Conservation (phyloP, 139 green algal genomes). For the Coelastrella sp. region DNA sequence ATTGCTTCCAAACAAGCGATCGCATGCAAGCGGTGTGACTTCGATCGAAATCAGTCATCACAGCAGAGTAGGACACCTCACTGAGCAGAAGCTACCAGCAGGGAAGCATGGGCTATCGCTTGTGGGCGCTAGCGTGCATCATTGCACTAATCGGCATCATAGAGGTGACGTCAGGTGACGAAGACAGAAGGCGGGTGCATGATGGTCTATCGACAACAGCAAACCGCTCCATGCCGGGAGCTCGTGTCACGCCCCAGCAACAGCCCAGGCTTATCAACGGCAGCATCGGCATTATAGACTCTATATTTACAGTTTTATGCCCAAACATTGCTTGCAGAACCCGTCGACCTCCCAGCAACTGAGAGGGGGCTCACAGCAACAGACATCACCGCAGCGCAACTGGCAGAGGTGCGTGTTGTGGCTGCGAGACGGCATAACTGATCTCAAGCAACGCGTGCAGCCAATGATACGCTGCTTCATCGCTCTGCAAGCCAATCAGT, state of each 20-base stretch:
- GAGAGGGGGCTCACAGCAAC: slow-evolving; percentile 17
- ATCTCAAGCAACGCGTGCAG: neutral
- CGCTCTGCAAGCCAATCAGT: no score
- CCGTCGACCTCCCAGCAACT: neutral
- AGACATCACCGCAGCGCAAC: neutral
- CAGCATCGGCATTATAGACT: neutral
- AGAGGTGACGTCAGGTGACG: no score
- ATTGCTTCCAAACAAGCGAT: neutral
- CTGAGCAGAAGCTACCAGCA: neutral
- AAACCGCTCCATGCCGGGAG: no score
- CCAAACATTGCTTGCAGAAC: neutral
- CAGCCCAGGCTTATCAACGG: neutral
- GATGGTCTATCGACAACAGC: no score
- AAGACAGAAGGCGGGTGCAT: no score
- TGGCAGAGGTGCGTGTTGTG: neutral
- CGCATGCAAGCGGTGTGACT: neutral
- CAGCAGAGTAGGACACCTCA: neutral
- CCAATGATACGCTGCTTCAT: neutral
- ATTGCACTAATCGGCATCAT: no score
- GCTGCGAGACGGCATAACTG: no score
- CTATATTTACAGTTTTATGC: neutral
- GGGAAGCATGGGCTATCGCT: neutral
- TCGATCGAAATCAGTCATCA: neutral
- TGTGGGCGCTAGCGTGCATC: no score
- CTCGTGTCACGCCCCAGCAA: no score